A percentile compares a stretch with the other conserved stretches of the same genome.
Conservation (phyloP, 768 basidiomycete genomes). For the Phanerochaete carnosa region DNA sequence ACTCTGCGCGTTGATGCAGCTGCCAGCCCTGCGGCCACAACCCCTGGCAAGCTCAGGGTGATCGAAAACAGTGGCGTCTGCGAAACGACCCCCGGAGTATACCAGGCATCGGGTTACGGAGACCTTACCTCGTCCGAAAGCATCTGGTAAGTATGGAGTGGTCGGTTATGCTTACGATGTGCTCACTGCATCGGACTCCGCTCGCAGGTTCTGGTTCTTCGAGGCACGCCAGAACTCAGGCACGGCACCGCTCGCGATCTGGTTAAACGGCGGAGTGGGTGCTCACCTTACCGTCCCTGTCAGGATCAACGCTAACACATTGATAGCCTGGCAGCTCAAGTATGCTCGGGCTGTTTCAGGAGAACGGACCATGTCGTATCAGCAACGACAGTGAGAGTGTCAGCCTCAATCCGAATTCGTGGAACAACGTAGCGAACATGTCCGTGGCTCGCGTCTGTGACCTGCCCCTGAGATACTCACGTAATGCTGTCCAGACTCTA, state of each 20-base stretch:
- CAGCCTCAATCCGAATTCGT: constrained; percentile 47
- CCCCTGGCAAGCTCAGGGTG: constrained; percentile 49
- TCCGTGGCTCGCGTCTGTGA: neutral
- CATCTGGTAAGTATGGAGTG: constrained; percentile 41
- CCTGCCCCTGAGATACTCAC: neutral
- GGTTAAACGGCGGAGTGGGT: constrained; percentile 58
- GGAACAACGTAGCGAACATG: constrained; percentile 51
- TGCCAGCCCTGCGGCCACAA: constrained; percentile 16
- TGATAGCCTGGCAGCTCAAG: constrained; percentile 36
- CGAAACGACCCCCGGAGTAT: constrained; percentile 61
- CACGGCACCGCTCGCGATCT: constrained; percentile 59
- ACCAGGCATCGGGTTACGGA: constrained; percentile 61
- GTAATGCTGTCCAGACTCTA: constrained; percentile 33
- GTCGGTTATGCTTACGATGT: neutral
- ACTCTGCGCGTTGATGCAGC: neutral
- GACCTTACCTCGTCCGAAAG: constrained; percentile 56
- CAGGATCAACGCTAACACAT: neutral
- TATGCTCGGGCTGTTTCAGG: constrained; percentile 37
- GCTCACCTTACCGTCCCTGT: neutral
- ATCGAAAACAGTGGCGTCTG: constrained; percentile 62
- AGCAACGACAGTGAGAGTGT: constrained; percentile 47
- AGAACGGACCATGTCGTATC: constrained; percentile 39
- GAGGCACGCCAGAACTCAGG: constrained; percentile 58
- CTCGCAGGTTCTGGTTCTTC: constrained; percentile 67
- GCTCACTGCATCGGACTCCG: neutral